Base-by-base conservation (phyloP, 2,329 filamentous ascomycete genomes). In the Thelonectria olida region DNA sequence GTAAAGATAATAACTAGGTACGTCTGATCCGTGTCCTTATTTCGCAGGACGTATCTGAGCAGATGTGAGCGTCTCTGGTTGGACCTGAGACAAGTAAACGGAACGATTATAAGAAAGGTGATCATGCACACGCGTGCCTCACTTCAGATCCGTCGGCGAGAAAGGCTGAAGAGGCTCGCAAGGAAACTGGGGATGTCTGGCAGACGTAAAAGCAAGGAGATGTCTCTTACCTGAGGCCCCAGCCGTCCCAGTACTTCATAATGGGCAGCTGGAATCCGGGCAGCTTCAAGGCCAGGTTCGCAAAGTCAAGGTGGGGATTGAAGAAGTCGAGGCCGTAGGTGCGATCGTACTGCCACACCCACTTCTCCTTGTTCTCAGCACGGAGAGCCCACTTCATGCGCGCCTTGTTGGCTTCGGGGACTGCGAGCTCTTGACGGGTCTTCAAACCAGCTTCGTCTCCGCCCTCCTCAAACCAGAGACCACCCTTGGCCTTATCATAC, bases 1-100 rank as follows among this genome's bases (percentile, higher is more conserved):
- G 89, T 90, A 75, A 98, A 95, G 5, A 93, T 78, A 15, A 98
- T 82, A 44, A 95, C 92, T 27, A 97, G 87, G 69, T 97, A 92
- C 15, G 92, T 85, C 31, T 92, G 85, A 48, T 86, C 86, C 0
- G 92, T 95, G 20, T 82, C 78, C 62, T 87, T 88, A 77, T 97
- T 92, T 74, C 94, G 95, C 73, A 98, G 85, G 60, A 96, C 92
- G 79, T 98, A 97, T 85, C 94, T 94, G 80, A 96, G 86, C 68
- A 89, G 85, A 80, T 96, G 92, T 82, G 92, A 90, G 83, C 91
- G 92, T 74, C 87, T 85, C 71, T 71, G 70, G 49, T 62, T 63
- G 49, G 73, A 68, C 70, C 75, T 74, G 58, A 42, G 52, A 59
- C 58, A 36, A n/a, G 70, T 69, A 66, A 72, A 66, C 47, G 63